Evolutionary conservation across 192 early-diverging fungal species (phyloP).

Genomic region (Coemansia sp.): DNA sequence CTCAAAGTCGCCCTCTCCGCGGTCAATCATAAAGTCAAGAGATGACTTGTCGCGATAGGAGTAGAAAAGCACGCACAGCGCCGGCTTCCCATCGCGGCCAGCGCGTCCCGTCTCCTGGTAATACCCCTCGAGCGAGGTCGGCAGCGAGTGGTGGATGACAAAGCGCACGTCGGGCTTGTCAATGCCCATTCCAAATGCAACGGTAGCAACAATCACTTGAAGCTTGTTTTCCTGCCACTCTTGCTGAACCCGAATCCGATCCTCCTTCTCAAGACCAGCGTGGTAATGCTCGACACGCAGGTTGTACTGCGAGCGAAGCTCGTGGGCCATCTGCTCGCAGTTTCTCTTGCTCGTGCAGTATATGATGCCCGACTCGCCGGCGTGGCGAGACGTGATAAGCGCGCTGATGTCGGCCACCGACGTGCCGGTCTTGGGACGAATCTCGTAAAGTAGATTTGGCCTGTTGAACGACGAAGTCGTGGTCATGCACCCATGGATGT

Average conservation of each 20-base stretch:
- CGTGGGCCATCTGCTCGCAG: constrained; percentile 79
- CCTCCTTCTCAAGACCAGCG: constrained; percentile 77
- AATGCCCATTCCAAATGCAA: constrained; percentile 98
- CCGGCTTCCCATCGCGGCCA: constrained; percentile 84
- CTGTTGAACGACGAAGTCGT: constrained; percentile 90
- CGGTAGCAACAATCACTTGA: constrained; percentile 88
- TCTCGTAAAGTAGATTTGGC: constrained; percentile 75
- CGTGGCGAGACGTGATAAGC: constrained; percentile 63
- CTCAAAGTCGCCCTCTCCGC: constrained; percentile 72
- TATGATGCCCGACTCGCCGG: constrained; percentile 82
- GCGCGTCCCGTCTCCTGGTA: constrained; percentile 97
- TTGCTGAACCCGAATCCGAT: constrained; percentile 71
- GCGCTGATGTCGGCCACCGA: constrained; percentile 70
- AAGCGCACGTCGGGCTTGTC: constrained; percentile 96
- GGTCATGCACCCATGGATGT: constrained; percentile 64
- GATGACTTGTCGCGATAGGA: constrained; percentile 68
- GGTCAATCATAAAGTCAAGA: constrained; percentile 75
- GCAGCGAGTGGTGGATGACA: constrained; percentile 89
- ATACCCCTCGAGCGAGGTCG: constrained; percentile 89
- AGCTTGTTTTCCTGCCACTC: constrained; percentile 75
- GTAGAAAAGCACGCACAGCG: constrained; percentile 84
- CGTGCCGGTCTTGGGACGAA: constrained; percentile 60
- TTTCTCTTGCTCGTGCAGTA: constrained; percentile 77
- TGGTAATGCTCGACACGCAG: constrained; percentile 81
- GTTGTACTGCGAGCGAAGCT: constrained; percentile 58